Percentiles rank a stretch among this genome's conserved stretches.
Conservation (phyloP, 2,329 filamentous ascomycete species). For the Chalaropsis ovoidea region DNA sequence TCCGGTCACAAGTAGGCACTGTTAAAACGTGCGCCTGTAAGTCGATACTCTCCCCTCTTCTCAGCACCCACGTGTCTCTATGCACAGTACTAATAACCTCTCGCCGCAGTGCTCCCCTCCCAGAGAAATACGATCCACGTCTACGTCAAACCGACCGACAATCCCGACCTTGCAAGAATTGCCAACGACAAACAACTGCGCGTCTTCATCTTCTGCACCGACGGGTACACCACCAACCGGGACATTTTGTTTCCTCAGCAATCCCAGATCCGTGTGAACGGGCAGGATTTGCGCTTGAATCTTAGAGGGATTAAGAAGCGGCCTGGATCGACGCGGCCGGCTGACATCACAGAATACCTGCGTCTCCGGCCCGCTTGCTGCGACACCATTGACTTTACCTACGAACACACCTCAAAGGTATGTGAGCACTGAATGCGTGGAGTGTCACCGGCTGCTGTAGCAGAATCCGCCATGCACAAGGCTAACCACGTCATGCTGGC, state of each 20-base stretch:
- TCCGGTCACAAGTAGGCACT: conserved; percentile 54
- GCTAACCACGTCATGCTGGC: too few relatives aligned
- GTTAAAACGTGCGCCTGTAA: conserved; percentile 63
- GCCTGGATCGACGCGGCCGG: conserved; percentile 84
- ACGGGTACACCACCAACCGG: conserved; percentile 51
- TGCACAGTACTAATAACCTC: not conserved
- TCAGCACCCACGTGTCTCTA: not conserved
- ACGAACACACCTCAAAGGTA: conserved; percentile 83
- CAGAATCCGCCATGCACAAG: not conserved
- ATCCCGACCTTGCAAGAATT: conserved; percentile 46
- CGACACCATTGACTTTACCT: conserved; percentile 78
- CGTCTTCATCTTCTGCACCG: conserved; percentile 75
- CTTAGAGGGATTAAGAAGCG: conserved; percentile 91
- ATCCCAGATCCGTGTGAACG: conserved; percentile 84
- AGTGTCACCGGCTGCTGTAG: too few relatives aligned
- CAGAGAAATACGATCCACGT: conserved; percentile 36
- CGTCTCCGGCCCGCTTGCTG: conserved; percentile 58
- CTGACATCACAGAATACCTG: conserved; percentile 73
- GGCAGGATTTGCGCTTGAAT: conserved; percentile 82
- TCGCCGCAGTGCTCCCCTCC: conserved; percentile 12
- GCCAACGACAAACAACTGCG: conserved; percentile 51
- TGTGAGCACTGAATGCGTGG: conserved; percentile 29
- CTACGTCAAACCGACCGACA: conserved; percentile 41
- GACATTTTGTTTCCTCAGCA: conserved; percentile 87
- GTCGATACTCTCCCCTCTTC: conserved; percentile 28